These are phyloP conservation scores for Bathelium albidoporum DNA, from an alignment of 495 filamentous ascomycete species.

Conservation along the genomic window DNA sequence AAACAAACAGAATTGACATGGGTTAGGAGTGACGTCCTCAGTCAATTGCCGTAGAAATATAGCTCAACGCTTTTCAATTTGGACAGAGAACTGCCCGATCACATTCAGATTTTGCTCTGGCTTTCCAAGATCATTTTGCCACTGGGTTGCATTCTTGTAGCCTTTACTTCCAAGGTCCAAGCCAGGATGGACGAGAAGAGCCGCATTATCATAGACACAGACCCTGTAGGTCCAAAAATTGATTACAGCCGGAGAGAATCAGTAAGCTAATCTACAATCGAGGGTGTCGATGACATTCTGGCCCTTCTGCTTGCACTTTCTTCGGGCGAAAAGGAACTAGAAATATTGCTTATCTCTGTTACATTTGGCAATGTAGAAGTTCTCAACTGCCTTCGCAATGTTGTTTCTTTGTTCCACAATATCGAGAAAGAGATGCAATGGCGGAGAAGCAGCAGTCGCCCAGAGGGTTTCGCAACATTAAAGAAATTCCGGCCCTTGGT, in stretches of 20 bases:
- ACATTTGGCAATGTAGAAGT: constrained; percentile 90
- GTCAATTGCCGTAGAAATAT: neutral
- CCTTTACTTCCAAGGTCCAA: too few relatives aligned
- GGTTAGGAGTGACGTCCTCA: neutral
- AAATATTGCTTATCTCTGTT: constrained; percentile 79
- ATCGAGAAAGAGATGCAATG: constrained; percentile 83
- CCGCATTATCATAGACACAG: neutral
- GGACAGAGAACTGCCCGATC: too few relatives aligned
- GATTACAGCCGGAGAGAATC: neutral
- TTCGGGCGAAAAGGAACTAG: constrained; percentile 71
- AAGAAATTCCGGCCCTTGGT: constrained; percentile 63
- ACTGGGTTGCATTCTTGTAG: too few relatives aligned
- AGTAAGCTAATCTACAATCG: neutral
- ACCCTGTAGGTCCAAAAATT: neutral
- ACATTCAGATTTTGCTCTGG: too few relatives aligned
- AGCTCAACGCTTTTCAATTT: too few relatives aligned
- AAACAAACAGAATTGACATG: neutral
- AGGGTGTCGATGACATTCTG: constrained; percentile 89
- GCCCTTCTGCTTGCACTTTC: constrained; percentile 78
- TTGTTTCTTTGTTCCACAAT: constrained; percentile 83
- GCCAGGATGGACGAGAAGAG: neutral
- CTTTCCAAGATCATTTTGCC: too few relatives aligned
- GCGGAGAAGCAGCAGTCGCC: constrained; percentile 54
- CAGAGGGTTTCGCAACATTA: constrained; percentile 60
- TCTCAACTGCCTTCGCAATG: constrained; percentile 76